phyloP scores from a whole-genome alignment of 129 eudicot genomes.

The Oenanthe sinensis region DNA sequence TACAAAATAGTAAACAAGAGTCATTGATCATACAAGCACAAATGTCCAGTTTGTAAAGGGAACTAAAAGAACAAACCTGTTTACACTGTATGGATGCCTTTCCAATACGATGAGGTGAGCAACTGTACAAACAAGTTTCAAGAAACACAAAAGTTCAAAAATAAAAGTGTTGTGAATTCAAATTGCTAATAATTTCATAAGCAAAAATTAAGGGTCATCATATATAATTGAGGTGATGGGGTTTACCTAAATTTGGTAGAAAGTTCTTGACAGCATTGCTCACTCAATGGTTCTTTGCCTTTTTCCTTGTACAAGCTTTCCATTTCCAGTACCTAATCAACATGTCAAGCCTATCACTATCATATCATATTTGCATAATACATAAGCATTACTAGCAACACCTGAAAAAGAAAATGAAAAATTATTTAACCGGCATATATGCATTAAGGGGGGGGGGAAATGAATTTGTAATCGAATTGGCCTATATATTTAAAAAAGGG shows the following conservation, averaged over 20 bases:
- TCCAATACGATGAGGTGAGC: slow-evolving; percentile 32
- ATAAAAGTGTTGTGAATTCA: background rate
- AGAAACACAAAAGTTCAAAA: background rate
- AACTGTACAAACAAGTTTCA: slow-evolving; percentile 20
- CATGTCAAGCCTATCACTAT: slow-evolving; percentile 1
- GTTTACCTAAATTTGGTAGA: slow-evolving; percentile 60
- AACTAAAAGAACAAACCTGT: slow-evolving; percentile 27
- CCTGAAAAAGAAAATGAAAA: background rate
- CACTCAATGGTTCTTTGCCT: slow-evolving; percentile 27
- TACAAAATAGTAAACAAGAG: slow-evolving; percentile 9
- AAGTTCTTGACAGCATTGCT: slow-evolving; percentile 56
- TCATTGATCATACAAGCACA: background rate
- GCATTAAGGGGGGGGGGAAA: background rate
- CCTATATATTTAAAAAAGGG: background rate
- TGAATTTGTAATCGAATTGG: background rate
- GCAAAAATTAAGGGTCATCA: background rate
- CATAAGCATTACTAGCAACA: background rate
- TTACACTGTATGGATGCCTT: slow-evolving; percentile 31
- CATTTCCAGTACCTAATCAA: slow-evolving; percentile 51
- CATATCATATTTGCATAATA: background rate
- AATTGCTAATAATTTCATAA: background rate
- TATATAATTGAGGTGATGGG: background rate
- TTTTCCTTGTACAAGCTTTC: slow-evolving; percentile 38
- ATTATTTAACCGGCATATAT: background rate
- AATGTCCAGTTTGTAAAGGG: background rate